Evolutionary conservation across 2,329 filamentous ascomycete species (phyloP).

Genomic region (Beauveria scarabaeidicola): DNA sequence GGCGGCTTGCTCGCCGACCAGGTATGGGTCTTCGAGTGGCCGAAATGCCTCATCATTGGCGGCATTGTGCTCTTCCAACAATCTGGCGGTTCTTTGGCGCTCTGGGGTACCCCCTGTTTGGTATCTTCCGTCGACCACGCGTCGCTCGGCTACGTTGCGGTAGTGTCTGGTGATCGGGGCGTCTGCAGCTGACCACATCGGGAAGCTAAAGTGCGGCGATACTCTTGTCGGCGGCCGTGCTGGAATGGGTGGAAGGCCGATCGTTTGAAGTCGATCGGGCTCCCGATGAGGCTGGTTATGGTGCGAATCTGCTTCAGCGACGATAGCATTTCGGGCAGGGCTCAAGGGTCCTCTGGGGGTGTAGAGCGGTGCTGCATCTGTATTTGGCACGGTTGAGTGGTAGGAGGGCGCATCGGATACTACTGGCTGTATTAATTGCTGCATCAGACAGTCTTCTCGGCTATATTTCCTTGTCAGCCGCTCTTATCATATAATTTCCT

Average conservation of each 20-base stretch:
- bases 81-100: not conserved
- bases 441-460: not conserved
- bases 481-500: not conserved
- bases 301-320: constrained; percentile 14
- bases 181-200: constrained; percentile 48
- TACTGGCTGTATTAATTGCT: constrained; percentile 19
- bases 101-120: constrained; percentile 18
- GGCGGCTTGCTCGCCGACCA: constrained; percentile 60
- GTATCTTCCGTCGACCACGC: constrained; percentile 39
- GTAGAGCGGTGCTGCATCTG: constrained; percentile 43
- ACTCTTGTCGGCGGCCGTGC: constrained; percentile 34
- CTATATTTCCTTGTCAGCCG: not conserved
- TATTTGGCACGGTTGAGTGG: constrained; percentile 43
- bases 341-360: constrained; percentile 26
- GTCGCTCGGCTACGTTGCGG: constrained; percentile 54
- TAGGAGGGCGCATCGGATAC: constrained; percentile 59
- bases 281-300: constrained; percentile 17
- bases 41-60: constrained; percentile 22
- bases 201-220: constrained; percentile 49
- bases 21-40: constrained; percentile 57
- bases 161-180: constrained; percentile 51
- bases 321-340: constrained; percentile 9
- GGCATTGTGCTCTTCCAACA: not conserved
- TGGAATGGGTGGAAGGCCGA: constrained; percentile 45
- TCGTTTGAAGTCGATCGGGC: constrained; percentile 14